Conservation (phyloP, 192 early-diverging fungal genomes). For the Entomortierella lignicola region DNA sequence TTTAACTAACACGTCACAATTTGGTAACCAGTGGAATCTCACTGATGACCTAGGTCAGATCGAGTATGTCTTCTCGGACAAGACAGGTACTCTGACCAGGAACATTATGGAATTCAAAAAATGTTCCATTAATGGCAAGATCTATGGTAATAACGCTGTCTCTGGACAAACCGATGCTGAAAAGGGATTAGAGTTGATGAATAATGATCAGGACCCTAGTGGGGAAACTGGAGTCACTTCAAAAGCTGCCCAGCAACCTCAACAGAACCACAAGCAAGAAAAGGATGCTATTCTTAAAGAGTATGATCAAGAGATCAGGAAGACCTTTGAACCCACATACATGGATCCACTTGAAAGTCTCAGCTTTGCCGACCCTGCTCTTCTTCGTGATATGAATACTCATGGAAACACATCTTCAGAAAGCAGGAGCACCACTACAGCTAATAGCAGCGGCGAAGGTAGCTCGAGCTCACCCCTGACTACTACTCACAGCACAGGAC, state of each 20-base stretch:
- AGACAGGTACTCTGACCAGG: slow-evolving; percentile 95
- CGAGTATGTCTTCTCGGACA: slow-evolving; percentile 97
- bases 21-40: slow-evolving; percentile 84
- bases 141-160: slow-evolving; percentile 85
- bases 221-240: slow-evolving; percentile 11
- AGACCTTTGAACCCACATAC: slow-evolving; percentile 75
- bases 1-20: neutral
- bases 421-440: slow-evolving; percentile 13
- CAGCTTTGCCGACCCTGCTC: slow-evolving; percentile 86
- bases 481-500: neutral
- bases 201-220: slow-evolving; percentile 55
- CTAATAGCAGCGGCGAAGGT: slow-evolving; percentile 16
- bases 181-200: slow-evolving; percentile 65
- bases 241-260: slow-evolving; percentile 50
- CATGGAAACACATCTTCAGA: slow-evolving; percentile 9
- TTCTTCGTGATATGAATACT: slow-evolving; percentile 80
- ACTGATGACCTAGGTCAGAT: slow-evolving; percentile 97
- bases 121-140: slow-evolving; percentile 86
- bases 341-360: slow-evolving; percentile 68
- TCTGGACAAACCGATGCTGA: slow-evolving; percentile 75
- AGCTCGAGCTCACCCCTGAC: slow-evolving; percentile 2
- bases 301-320: slow-evolving; percentile 68
- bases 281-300: slow-evolving; percentile 62
- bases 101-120: slow-evolving; percentile 98
- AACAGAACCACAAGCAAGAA: slow-evolving; percentile 16